A percentile compares a stretch with the other conserved stretches of the same genome.
These are phyloP conservation scores for Phtheirospermum japonicum DNA, from an alignment of 257 asterid genomes.

Conservation along the genomic window DNA sequence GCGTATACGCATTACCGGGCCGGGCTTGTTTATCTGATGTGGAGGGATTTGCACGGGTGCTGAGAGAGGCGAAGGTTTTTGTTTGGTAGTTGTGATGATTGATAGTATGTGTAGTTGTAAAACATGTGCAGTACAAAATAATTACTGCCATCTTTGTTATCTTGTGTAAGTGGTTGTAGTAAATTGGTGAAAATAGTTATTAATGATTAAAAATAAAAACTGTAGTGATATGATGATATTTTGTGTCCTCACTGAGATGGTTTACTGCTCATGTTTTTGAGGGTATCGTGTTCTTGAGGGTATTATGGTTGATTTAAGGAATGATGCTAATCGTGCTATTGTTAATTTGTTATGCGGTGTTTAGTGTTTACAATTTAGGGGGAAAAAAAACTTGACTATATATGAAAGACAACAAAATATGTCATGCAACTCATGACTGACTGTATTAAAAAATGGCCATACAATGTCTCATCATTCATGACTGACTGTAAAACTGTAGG, in stretches of 20 bases:
- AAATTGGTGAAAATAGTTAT: neutral
- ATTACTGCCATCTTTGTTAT: too few relatives aligned
- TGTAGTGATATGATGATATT: neutral
- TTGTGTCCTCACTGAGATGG: neutral
- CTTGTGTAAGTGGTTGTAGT: neutral
- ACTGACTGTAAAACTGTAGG: too few relatives aligned
- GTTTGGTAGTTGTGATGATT: neutral
- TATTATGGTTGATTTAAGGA: neutral
- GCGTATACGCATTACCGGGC: conserved; percentile 91
- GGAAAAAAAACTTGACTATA: too few relatives aligned
- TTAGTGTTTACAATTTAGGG: neutral
- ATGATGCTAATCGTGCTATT: neutral
- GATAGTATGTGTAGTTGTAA: neutral
- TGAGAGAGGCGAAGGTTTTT: conserved; percentile 25
- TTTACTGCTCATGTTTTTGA: neutral
- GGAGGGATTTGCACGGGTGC: conserved; percentile 93
- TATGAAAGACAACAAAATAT: too few relatives aligned
- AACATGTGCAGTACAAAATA: neutral
- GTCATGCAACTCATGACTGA: neutral
- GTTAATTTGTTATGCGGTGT: neutral
- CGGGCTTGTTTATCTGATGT: conserved; percentile 83
- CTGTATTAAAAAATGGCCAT: neutral
- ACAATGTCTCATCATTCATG: too few relatives aligned
- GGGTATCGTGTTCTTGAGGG: too few relatives aligned
- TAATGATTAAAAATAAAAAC: neutral